Percentiles rank a stretch among this genome's conserved stretches.
These are phyloP conservation scores for Brassica carinata DNA, from an alignment of 345 rosid genomes.

Conservation along the genomic window DNA sequence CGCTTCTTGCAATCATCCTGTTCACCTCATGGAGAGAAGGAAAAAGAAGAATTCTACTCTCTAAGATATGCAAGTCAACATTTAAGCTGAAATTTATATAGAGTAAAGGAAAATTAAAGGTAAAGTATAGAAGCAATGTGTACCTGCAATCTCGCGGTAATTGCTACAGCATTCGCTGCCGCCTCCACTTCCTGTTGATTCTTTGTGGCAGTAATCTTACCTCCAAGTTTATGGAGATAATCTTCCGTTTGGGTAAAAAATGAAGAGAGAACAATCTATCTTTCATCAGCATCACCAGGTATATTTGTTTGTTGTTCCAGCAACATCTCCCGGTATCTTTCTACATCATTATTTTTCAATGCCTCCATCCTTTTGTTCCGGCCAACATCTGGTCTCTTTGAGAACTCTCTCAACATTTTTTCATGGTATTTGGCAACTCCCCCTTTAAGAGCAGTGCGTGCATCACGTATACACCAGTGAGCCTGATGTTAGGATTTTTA, in stretches of 20 bases:
- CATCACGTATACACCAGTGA: constrained; percentile 98
- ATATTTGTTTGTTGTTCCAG: constrained; percentile 95
- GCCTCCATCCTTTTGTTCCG: constrained; percentile 99
- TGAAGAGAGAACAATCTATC: constrained; percentile 92
- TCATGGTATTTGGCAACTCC: constrained; percentile 99
- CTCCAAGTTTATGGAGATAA: constrained; percentile 88
- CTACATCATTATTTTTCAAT: constrained; percentile 97
- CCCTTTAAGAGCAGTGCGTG: constrained; percentile 94
- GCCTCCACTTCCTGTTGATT: constrained; percentile 98
- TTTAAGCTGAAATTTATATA: not conserved
- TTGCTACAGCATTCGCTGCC: constrained; percentile 93
- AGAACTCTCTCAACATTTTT: constrained; percentile 91
- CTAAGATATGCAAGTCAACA: constrained; percentile 10
- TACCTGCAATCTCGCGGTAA: constrained; percentile 90
- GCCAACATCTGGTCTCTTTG: constrained; percentile 93
- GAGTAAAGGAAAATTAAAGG: not conserved
- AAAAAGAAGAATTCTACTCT: not conserved
- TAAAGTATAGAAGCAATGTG: constrained; percentile 29
- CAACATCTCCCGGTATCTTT: constrained; percentile 98
- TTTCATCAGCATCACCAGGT: constrained; percentile 91
- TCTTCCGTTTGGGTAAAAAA: constrained; percentile 98
- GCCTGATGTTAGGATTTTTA: constrained; percentile 38
- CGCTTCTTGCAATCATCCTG: constrained; percentile 96
- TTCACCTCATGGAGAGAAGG: constrained; percentile 95
- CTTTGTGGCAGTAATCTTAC: constrained; percentile 92